These are phyloP conservation scores for Pythium diclinum DNA, from an alignment of 352 stramenopile species.

Conservation along the genomic window DNA sequence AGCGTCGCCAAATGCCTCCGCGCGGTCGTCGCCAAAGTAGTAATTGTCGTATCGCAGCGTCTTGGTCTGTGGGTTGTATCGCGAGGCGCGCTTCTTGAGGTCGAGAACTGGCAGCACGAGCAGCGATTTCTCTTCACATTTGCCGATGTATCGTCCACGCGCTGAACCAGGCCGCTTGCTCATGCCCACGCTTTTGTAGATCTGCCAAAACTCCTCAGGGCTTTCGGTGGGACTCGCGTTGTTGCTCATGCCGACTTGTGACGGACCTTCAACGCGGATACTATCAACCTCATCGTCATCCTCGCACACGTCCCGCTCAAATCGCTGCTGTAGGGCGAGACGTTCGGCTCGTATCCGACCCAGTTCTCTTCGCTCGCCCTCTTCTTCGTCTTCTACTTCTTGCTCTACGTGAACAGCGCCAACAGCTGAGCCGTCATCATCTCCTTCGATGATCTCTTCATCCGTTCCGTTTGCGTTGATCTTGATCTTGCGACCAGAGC, in stretches of 20 bases:
- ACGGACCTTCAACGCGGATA: background rate
- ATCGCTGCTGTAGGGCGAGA: slow-evolving; percentile 25
- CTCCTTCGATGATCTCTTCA: background rate
- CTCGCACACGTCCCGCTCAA: slow-evolving; percentile 45
- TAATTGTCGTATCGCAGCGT: slow-evolving; percentile 67
- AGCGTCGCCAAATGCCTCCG: slow-evolving; percentile 55
- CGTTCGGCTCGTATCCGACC: background rate
- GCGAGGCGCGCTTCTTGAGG: slow-evolving; percentile 35
- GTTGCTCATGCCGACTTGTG: background rate
- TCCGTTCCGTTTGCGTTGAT: background rate
- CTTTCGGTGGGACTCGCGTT: background rate
- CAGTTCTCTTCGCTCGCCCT: background rate
- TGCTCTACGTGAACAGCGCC: background rate
- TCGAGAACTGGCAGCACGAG: slow-evolving; percentile 68
- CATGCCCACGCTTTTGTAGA: slow-evolving; percentile 48
- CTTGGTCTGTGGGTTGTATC: slow-evolving; percentile 43
- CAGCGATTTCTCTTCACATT: slow-evolving; percentile 53
- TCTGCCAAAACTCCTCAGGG: slow-evolving; percentile 44
- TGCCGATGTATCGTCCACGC: slow-evolving; percentile 55
- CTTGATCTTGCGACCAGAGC: slow-evolving; percentile 9
- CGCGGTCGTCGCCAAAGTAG: slow-evolving; percentile 67
- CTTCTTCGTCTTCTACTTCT: slow-evolving; percentile 14
- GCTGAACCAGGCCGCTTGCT: slow-evolving; percentile 46
- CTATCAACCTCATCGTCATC: slow-evolving; percentile 21
- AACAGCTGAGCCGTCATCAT: background rate